phyloP scores from a whole-genome alignment of 257 asterid genomes.

The Avicennia marina region DNA sequence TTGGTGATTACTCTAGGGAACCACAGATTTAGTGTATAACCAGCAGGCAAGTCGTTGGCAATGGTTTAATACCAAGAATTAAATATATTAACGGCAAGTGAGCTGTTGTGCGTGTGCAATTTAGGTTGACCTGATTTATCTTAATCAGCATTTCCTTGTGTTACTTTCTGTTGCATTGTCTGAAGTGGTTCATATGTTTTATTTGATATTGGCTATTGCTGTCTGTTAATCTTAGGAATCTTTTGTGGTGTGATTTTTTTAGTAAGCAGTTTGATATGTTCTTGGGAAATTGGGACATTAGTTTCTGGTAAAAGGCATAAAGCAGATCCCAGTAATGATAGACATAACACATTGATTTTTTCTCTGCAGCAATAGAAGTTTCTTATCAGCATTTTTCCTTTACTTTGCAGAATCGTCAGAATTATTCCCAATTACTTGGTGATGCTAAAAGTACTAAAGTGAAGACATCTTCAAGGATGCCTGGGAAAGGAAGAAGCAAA shows the following conservation, averaged over 20 bases:
- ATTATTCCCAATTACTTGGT: slow-evolving; percentile 45
- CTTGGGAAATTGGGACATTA: background rate
- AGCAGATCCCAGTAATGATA: background rate
- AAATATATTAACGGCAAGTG: background rate
- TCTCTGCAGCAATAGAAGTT: background rate
- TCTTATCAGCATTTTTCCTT: slow-evolving; percentile 6
- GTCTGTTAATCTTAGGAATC: background rate
- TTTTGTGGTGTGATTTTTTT: slow-evolving; percentile 7
- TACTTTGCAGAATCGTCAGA: slow-evolving; percentile 74
- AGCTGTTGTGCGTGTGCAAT: background rate
- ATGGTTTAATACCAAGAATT: background rate
- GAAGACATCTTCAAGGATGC: slow-evolving; percentile 35
- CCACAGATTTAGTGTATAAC: background rate
- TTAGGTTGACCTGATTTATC: background rate
- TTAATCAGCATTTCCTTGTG: background rate
- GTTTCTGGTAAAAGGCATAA: background rate
- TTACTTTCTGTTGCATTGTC: background rate
- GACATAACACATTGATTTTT: background rate
- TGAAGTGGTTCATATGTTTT: too few species aligned
- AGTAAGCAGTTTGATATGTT: background rate
- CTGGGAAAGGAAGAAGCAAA: slow-evolving; percentile 64
- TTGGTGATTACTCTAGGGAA: too few species aligned
- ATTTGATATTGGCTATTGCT: background rate
- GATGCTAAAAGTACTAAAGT: slow-evolving; percentile 47
- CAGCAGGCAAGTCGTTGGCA: background rate